phyloP scores from a whole-genome alignment of 2,329 filamentous ascomycete species.

The Balansia obtecta region DNA sequence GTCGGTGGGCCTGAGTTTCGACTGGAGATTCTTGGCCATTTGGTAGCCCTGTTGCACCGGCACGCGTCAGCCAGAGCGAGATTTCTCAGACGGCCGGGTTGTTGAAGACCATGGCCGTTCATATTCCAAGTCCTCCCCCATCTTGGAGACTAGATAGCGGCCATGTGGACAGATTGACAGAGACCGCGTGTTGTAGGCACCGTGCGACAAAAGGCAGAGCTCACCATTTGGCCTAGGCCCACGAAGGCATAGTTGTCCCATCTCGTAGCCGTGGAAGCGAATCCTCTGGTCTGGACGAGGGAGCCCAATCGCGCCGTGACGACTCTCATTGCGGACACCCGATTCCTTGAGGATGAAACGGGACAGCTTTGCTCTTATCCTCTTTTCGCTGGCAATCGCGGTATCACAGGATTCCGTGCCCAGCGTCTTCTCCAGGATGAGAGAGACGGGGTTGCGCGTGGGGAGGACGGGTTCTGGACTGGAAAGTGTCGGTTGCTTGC shows the following conservation, averaged over 20 bases:
- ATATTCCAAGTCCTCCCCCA: no score
- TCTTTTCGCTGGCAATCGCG: no score
- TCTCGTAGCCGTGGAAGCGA: constrained; percentile 34
- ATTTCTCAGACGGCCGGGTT: no score
- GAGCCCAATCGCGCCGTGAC: constrained; percentile 13
- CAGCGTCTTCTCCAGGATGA: no score
- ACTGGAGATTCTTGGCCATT: constrained; percentile 50
- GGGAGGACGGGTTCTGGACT: no score
- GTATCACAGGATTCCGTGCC: no score
- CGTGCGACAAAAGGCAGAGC: constrained; percentile 8
- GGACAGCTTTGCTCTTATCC: neutral
- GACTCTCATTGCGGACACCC: constrained; percentile 11
- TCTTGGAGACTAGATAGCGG: no score
- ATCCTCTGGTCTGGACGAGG: constrained; percentile 31
- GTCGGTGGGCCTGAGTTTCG: constrained; percentile 39
- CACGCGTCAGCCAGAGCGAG: constrained; percentile 6
- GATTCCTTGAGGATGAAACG: neutral
- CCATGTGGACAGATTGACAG: neutral
- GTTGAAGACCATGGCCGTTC: no score
- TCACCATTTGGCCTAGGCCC: constrained; percentile 49
- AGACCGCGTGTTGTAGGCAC: neutral
- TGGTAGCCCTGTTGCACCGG: constrained; percentile 37
- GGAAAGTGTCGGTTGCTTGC: no score
- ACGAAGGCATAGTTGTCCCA: constrained; percentile 46
- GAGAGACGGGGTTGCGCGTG: no score